Evolutionary conservation across 176 grass and related monocot species (phyloP).

Genomic region (Paspalum vaginatum): DNA sequence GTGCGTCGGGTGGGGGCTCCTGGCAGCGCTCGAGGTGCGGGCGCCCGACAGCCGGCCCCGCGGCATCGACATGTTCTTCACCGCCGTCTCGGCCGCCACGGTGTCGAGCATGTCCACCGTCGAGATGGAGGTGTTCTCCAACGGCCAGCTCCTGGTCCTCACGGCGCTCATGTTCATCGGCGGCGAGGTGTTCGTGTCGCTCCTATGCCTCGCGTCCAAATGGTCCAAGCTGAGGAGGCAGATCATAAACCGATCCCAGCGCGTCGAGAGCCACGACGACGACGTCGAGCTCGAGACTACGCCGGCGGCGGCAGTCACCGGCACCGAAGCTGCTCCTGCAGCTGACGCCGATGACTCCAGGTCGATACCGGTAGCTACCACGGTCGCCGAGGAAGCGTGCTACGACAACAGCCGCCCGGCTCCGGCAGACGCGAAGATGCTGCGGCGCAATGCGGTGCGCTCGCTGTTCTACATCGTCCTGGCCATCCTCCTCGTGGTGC

Average conservation of each 20-base stretch:
- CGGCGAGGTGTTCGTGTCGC: constrained; percentile 61
- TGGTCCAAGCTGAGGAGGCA: constrained; percentile 40
- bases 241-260: not conserved
- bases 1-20: constrained; percentile 38
- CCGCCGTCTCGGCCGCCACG: constrained; percentile 67
- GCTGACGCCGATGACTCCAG: not conserved
- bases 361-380: not conserved
- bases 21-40: constrained; percentile 22
- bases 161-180: constrained; percentile 61
- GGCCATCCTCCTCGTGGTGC: constrained; percentile 42
- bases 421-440: constrained; percentile 6
- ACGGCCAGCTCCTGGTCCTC: constrained; percentile 60
- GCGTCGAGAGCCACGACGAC: constrained; percentile 23
- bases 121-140: constrained; percentile 76
- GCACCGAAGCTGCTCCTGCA: no score
- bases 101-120: constrained; percentile 78
- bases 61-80: constrained; percentile 62
- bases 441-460: constrained; percentile 37
- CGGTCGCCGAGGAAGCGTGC: not conserved
- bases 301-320: not conserved
- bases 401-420: not conserved
- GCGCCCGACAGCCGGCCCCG: not conserved
- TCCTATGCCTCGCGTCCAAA: constrained; percentile 41
- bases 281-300: not conserved
- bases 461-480: constrained; percentile 47